Evolutionary conservation across 2,329 filamentous ascomycete species (phyloP).

Genomic region (Madurella mycetomatis): DNA sequence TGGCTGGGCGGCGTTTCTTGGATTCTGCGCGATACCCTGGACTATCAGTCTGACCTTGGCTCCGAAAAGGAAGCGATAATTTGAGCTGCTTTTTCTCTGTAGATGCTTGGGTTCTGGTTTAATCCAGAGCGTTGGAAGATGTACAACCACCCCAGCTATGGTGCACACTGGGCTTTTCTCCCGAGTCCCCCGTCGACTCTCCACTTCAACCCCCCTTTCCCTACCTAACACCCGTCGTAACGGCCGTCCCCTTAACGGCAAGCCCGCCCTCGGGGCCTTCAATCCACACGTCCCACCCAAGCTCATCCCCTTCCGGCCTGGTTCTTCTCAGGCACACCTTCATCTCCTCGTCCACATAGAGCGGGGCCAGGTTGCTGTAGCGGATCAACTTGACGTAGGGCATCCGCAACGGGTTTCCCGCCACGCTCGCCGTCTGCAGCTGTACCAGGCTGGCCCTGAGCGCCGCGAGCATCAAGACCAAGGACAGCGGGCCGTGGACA

Average conservation of each 20-base stretch:
- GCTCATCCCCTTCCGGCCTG: conserved; percentile 37
- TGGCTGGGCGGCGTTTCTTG: too few relatives aligned
- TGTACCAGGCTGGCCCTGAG: conserved; percentile 47
- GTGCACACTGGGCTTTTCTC: too few relatives aligned
- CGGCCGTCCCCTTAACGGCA: conserved; percentile 53
- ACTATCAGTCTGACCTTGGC: too few relatives aligned
- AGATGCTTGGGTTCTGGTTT: too few relatives aligned
- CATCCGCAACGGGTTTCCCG: neutral
- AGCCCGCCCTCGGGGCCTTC: conserved; percentile 57
- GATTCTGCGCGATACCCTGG: too few relatives aligned
- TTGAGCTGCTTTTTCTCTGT: too few relatives aligned
- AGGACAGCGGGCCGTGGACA: conserved; percentile 80
- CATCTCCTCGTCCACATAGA: conserved; percentile 71
- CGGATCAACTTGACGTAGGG: conserved; percentile 45
- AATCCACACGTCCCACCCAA: conserved; percentile 60
- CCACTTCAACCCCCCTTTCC: neutral
- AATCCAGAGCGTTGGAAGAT: too few relatives aligned
- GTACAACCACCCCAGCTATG: too few relatives aligned
- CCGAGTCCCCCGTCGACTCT: neutral
- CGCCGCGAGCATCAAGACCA: conserved; percentile 70
- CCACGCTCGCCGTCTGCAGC: conserved; percentile 21
- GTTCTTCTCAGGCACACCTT: conserved; percentile 56
- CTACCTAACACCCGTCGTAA: neutral
- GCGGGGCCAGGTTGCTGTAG: conserved; percentile 77
- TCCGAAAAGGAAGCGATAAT: too few relatives aligned